These are phyloP conservation scores for Suillus subluteus DNA, from an alignment of 768 basidiomycete species.

Conservation along the genomic window DNA sequence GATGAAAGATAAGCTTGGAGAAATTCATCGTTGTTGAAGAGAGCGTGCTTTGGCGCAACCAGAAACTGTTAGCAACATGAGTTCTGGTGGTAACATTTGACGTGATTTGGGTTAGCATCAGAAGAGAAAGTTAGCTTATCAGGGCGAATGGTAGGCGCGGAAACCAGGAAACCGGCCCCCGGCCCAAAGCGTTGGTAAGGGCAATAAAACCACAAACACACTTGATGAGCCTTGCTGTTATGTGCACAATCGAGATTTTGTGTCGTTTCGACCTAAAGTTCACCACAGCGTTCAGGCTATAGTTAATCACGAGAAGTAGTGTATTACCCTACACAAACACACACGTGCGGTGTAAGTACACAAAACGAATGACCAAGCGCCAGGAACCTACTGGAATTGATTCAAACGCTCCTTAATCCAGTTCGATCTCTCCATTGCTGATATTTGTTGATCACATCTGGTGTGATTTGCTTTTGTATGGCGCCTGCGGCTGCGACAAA, in stretches of 20 bases:
- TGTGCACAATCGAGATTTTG: neutral
- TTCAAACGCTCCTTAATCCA: slow-evolving; percentile 24
- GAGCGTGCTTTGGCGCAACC: neutral
- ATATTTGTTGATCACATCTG: slow-evolving; percentile 72
- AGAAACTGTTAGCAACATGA: neutral
- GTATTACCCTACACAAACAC: slow-evolving; percentile 9
- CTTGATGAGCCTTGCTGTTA: neutral
- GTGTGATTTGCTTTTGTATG: slow-evolving; percentile 84
- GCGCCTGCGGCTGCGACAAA: slow-evolving; percentile 74
- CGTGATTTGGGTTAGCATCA: neutral
- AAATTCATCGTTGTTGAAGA: neutral
- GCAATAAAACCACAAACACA: neutral
- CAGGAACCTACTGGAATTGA: neutral
- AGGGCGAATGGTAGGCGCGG: neutral
- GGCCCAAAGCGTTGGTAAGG: slow-evolving; percentile 4
- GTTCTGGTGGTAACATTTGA: neutral
- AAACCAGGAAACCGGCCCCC: neutral
- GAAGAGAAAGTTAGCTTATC: slow-evolving; percentile 5
- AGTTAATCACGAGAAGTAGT: neutral
- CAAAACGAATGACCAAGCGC: slow-evolving; percentile 11
- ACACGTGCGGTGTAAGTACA: neutral
- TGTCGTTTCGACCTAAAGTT: neutral
- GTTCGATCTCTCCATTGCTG: slow-evolving; percentile 62
- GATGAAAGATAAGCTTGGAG: slow-evolving; percentile 3
- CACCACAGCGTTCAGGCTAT: neutral